Evolutionary conservation across 164 flowering plant species (phyloP).

Genomic region (Amborella trichopoda): DNA sequence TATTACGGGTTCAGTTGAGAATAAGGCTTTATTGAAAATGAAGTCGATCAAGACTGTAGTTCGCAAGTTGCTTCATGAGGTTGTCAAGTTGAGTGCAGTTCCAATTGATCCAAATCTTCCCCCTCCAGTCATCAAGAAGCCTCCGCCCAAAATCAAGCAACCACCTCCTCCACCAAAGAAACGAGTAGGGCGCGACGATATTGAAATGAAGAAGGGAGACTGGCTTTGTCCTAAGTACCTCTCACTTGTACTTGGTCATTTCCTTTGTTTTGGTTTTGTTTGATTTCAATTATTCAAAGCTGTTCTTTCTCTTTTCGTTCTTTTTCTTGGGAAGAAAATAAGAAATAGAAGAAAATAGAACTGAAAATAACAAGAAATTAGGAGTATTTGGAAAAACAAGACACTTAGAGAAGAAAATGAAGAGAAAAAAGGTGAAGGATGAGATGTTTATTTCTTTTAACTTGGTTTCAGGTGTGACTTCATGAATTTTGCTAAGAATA

Average conservation of each 20-base stretch:
- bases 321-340: not conserved
- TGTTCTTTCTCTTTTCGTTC: not conserved
- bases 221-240: constrained; percentile 94
- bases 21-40: constrained; percentile 52
- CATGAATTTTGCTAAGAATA: constrained; percentile 96
- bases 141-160: constrained; percentile 95
- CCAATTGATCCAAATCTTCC: constrained; percentile 98
- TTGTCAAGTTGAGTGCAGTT: constrained; percentile 84
- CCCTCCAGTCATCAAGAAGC: constrained; percentile 73
- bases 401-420: no score
- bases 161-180: constrained; percentile 93
- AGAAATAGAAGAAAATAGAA: no score
- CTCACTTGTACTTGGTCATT: not conserved
- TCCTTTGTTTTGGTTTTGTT: no score
- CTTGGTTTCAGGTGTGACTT: constrained; percentile 76
- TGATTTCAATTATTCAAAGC: not conserved
- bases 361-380: no score
- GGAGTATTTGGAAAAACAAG: no score
- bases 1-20: constrained; percentile 42
- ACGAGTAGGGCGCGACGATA: constrained; percentile 88
- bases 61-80: constrained; percentile 80
- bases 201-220: constrained; percentile 99
- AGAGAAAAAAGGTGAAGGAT: no score
- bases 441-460: no score
- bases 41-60: constrained; percentile 72